Evolutionary conservation across 495 filamentous ascomycete species (phyloP).

Genomic region (Daldinia childiae): DNA sequence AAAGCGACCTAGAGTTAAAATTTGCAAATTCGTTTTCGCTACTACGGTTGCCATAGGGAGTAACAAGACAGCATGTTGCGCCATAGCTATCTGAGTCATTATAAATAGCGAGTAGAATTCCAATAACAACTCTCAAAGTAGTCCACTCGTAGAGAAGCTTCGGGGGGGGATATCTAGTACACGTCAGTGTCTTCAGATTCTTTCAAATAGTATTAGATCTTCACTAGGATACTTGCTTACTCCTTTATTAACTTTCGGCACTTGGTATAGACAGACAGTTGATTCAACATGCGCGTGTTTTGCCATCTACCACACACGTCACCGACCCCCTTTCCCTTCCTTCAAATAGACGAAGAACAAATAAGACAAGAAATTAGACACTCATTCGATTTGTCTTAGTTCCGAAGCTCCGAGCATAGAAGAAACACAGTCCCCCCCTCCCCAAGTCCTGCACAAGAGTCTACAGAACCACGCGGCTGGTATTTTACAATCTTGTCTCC

Average conservation of each 20-base stretch:
- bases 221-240: background rate
- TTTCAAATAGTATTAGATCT: background rate
- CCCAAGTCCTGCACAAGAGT: conserved; percentile 16
- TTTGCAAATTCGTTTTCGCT: background rate
- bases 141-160: background rate
- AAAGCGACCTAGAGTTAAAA: background rate
- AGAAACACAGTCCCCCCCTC: conserved; percentile 2
- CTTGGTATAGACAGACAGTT: conserved; percentile 4
- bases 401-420: conserved; percentile 29
- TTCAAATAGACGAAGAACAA: background rate
- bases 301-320: conserved; percentile 11
- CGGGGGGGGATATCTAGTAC: background rate
- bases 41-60: background rate
- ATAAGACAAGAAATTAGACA: conserved; percentile 23
- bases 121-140: background rate
- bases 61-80: background rate
- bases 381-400: conserved; percentile 12
- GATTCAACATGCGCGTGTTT: background rate
- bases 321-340: background rate
- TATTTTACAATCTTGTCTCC: conserved; percentile 11
- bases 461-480: background rate
- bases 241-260: background rate
- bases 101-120: background rate
- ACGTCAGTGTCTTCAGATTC: background rate
- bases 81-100: background rate